Evolutionary conservation across 208 protist genomes (phyloP), one percentile per base, ranked within the genome.

Genomic region (Trypanosoma grayi): DNA sequence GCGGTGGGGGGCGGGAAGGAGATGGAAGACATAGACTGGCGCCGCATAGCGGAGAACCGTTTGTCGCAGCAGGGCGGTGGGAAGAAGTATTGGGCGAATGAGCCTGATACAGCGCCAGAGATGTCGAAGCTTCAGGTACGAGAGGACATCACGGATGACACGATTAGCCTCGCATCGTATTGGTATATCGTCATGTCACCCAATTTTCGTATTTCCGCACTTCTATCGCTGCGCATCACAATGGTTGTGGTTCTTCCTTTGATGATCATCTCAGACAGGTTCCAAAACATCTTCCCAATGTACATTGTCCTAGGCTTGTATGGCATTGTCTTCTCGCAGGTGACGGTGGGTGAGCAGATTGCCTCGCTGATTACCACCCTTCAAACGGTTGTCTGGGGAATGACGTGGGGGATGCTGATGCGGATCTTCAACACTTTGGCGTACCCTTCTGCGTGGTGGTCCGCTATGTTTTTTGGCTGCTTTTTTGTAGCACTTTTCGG

Each of bases 371-470:
- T 81, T 25, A 55, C 54, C 4, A 39, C 61, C 0, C 18, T 64
- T 24, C 81, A 84, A 53, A 39, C 45, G 4, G 54, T 18, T 11
- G n/a, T 81, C 0, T 75, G 46, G 65, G 60, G 66, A 16, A 43
- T 79, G 46, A 14, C 72, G 1, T 83, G 73, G 64, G 79, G 81
- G 16, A 45, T 63, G 14, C 57, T 86, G 16, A 75, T 87, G 66
- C 75, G 82, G 56, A 52, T 75, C 1, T 67, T 78, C 6, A 70
- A 72, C 8, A 52, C 65, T 14, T 51, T 67, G 4, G 46, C 83
- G 39, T 50, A 77, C 62, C 34, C 43, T 4, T 55, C 60, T 6
- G 72, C 63, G 0, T 92, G 85, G 82, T 92, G 85, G 85, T 92
- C 63, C 43, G 69, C 63, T 9, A 27, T 84, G 7, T 77, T 92